Base-by-base conservation (phyloP, 805 yeast genomes). In the Priceomyces castillae region DNA sequence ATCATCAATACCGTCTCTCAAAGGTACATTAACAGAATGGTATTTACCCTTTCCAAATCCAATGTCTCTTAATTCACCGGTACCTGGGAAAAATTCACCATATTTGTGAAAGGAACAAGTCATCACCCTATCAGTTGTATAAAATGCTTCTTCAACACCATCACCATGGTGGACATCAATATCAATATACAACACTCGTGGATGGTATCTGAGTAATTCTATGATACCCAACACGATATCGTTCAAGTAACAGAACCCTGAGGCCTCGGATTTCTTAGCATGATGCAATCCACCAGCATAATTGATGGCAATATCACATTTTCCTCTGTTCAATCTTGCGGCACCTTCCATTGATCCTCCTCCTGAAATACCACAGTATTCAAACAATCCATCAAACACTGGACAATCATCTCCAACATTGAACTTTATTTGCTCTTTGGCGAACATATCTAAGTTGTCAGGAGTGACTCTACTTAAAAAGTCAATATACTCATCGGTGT, bases 201-300 rank as follows among this genome's bases (percentile, higher is more conserved):
- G 92, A 65, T 90, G 97, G 56, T 86, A 89, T 42, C 97, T 72
- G 49, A 92, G 74, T 31, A 92, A 74, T 61, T 92, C 90, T 49
- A 92, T 73, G 38, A 90, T 89, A 18, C 95, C 90, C 41, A 92
- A 72, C 1, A 90, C 98, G 51, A 92, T 92, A 69, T 92, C 98
- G 67, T 92, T 92, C 44, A 90, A 82, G 58, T 92, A 92, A 68
- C 99, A 92, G 64, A 92, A 92, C 14, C 99, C 99, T 37, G 90
- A 81, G 11, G 99, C 97, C 64, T 90, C 97, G 31, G 82, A 77
- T 66, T 92, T 92, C 59, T 92, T 92, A n/a, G 98, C 98, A 68
- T 92, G 99, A 64, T 92, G 99, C 40, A 92, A 76, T 2, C 99
- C 99, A 37, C 99, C 99, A 19, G 96, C 89, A 83, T 95, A 92